Base-by-base conservation (phyloP, 805 yeast genomes). In the Wickerhamomyces strasburgensis region DNA sequence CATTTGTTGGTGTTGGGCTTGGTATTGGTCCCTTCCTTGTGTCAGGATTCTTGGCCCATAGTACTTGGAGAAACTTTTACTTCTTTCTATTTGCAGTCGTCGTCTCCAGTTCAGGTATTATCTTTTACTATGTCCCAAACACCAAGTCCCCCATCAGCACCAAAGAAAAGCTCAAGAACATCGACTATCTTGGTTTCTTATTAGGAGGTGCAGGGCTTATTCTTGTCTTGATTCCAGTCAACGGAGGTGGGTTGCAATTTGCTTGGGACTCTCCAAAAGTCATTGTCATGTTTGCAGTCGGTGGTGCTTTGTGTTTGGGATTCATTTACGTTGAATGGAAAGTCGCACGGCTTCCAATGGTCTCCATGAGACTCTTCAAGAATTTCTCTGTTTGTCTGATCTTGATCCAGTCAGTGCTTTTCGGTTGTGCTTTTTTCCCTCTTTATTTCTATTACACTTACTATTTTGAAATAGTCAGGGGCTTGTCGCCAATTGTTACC, bases 171-270 rank as follows among this genome's bases (percentile, higher is more conserved):
- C 68, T 76, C 40, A 58, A 55, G 42, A 67, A 67, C n/a, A 70
- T 78, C 29, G 86, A 79, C 54, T 72, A 68, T 44, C 45, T 58
- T 6, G 86, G 86, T 0, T 64, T 74, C 29, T 44, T 71, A 19
- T 56, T 72, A 11, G 58, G 74, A 25, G 61, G 78, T 5, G 63
- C 73, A 2, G 69, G 73, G 0, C 61, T 68, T 19, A 70, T 75
- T 0, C 53, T 78, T 4, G 42, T 79, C 4, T 59, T 15, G 61
- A 64, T 78, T n/a, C 80, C 81, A 3, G 52, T 77, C 15, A 68
- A 70, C 44, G 79, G 80, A 14, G 87, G 86, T 25, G 86, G 86
- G 3, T 60, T 72, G 7, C 60, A 70, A 9, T 78, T 67, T 50
- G 54, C 62, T 0, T 82, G 88, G 88, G 47, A 67, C 46, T 70